phyloP scores from a whole-genome alignment of 805 yeast species.

The Torulaspora indica region DNA sequence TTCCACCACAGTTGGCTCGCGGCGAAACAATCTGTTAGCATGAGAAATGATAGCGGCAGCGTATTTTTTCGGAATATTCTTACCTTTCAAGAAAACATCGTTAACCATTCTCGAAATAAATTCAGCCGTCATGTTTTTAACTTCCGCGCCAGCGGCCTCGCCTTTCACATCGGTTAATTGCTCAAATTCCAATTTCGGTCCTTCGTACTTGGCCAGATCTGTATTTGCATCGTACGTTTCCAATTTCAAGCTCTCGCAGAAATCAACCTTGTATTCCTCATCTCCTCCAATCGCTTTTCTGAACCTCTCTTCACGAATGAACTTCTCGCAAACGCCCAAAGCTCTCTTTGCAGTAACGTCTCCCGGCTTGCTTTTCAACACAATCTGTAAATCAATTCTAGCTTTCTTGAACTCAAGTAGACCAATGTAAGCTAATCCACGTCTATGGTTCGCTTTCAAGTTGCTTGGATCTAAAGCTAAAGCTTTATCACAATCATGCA shows the following conservation, averaged over 20 bases:
- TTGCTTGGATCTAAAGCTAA: conserved; percentile 61
- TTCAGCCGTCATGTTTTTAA: conserved; percentile 44
- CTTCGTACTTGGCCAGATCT: conserved; percentile 30
- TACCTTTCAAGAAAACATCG: conserved; percentile 66
- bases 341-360: conserved; percentile 65
- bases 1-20: conserved; percentile 76
- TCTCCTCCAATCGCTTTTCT: conserved; percentile 83
- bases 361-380: conserved; percentile 57
- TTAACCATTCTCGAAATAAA: conserved; percentile 62
- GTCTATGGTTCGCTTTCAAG: conserved; percentile 77
- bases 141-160: conserved; percentile 25
- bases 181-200: conserved; percentile 29
- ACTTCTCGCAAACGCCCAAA: conserved; percentile 55
- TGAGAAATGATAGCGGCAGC: conserved; percentile 76
- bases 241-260: conserved; percentile 29
- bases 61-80: conserved; percentile 70
- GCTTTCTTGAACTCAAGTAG: conserved; percentile 73
- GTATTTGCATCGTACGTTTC: conserved; percentile 33
- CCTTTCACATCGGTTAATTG: conserved; percentile 30
- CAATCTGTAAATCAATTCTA: conserved; percentile 58
- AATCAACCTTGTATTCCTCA: conserved; percentile 30
- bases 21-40: conserved; percentile 56
- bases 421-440: conserved; percentile 78
- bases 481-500: conserved; percentile 71
- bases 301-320: conserved; percentile 70